Evolutionary conservation across 371 early-diverging fungal species (phyloP).

Genomic region (Apophysomyces variabilis): DNA sequence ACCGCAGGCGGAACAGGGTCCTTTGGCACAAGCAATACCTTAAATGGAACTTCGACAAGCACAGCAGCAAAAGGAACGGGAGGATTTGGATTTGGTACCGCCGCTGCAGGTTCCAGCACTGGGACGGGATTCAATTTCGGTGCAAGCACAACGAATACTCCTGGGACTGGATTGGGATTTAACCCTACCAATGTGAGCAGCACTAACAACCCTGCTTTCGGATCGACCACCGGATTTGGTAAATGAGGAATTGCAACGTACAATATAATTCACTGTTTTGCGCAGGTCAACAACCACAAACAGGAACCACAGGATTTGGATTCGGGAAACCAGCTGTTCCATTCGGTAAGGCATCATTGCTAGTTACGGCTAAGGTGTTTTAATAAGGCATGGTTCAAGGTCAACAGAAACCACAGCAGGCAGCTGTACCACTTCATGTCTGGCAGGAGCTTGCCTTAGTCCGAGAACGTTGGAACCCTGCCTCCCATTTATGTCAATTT

Average conservation of each 20-base stretch:
- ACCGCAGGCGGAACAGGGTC: not conserved
- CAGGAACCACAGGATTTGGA: slow-evolving; percentile 3
- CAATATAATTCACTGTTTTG: slow-evolving; percentile 25
- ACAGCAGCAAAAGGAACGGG: slow-evolving; percentile 1
- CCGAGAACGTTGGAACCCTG: slow-evolving; percentile 79
- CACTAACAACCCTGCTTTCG: slow-evolving; percentile 9
- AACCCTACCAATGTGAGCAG: not conserved
- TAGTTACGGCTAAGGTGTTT: not conserved
- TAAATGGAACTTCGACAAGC: not conserved
- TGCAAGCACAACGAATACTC: slow-evolving; percentile 10
- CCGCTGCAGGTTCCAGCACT: not conserved
- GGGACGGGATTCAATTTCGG: slow-evolving; percentile 4
- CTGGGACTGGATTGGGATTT: slow-evolving; percentile 22
- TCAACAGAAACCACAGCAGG: slow-evolving; percentile 9
- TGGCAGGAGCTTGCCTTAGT: slow-evolving; percentile 54
- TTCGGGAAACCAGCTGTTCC: not conserved
- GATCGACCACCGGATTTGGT: slow-evolving; percentile 8
- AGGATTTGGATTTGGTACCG: slow-evolving; percentile 2
- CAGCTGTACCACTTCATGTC: slow-evolving; percentile 29
- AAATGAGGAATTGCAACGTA: not conserved
- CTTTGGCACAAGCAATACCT: not conserved
- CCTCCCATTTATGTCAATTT: slow-evolving; percentile 80
- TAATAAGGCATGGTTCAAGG: slow-evolving; percentile 12
- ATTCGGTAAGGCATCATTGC: not conserved
- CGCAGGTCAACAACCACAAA: slow-evolving; percentile 22